phyloP scores from a whole-genome alignment of 2,329 filamentous ascomycete species.

The Onygena corvina region DNA sequence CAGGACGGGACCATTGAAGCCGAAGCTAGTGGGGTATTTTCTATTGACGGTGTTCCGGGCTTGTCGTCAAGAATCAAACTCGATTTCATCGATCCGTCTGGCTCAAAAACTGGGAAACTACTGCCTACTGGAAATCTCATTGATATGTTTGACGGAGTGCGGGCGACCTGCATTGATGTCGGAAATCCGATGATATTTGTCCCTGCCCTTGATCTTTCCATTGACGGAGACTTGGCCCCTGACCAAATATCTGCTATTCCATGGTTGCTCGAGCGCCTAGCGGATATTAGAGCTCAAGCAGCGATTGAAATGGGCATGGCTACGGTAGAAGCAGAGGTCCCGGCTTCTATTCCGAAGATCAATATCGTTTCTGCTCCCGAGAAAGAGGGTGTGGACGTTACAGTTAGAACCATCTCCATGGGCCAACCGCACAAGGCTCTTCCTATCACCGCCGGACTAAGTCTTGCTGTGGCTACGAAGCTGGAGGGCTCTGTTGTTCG shows the following conservation, averaged over 20 bases:
- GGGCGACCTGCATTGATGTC: conserved; percentile 50
- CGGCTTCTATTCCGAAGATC: conserved; percentile 53
- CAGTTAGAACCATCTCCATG: conserved; percentile 43
- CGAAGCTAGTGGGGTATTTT: conserved; percentile 42
- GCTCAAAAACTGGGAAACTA: conserved; percentile 50
- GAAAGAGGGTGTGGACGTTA: conserved; percentile 25
- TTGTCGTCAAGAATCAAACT: conserved; percentile 46
- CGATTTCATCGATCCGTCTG: conserved; percentile 51
- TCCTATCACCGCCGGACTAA: conserved; percentile 45
- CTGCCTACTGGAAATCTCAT: conserved; percentile 48
- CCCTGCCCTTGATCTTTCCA: conserved; percentile 41
- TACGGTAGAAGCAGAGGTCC: conserved; percentile 32
- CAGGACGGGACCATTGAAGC: conserved; percentile 33
- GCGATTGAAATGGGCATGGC: conserved; percentile 51
- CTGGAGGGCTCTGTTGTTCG: conserved; percentile 33
- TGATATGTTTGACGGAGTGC: conserved; percentile 41
- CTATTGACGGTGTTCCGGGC: conserved; percentile 53
- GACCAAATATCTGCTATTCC: conserved; percentile 41
- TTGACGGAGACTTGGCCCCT: conserved; percentile 41
- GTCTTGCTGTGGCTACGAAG: conserved; percentile 39
- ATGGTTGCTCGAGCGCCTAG: conserved; percentile 37
- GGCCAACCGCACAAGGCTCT: conserved; percentile 47
- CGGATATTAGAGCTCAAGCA: conserved; percentile 46
- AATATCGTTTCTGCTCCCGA: conserved; percentile 39
- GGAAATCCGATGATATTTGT: conserved; percentile 55